Evolutionary conservation across 1,284 basidiomycete genomes (phyloP), one percentile per base, ranked within the genome.

Genomic region (Pterulicium gracile): DNA sequence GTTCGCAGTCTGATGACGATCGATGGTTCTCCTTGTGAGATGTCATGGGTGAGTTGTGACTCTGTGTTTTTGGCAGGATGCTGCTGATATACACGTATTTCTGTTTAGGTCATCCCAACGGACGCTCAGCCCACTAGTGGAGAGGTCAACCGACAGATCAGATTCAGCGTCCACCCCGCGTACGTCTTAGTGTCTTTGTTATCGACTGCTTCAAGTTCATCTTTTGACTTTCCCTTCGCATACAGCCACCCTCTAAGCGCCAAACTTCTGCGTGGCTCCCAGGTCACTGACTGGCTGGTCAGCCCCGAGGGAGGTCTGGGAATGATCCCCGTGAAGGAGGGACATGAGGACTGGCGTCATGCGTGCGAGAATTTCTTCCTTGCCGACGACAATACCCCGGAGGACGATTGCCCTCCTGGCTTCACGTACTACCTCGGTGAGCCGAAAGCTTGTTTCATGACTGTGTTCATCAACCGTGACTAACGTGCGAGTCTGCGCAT

Each of bases 121-220:
- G 47, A 51, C 15, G 45, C 42, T 21, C 52, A 50, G 20, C 46
- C 51, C 15, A 35, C 45, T 27, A 46, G 44, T 19, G 50, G 50
- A 13, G 42, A 45, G 7, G 32, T 48, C 35, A 50, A 39, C 42
- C 54, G 60, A 23, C 57, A 61, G 49, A 48, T 61, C 22, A 51
- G 60, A 21, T 61, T 61, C 43, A 58, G 58, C 4, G 58, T 61
- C 24, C 58, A 61, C 43, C 60, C 60, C 14, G 58, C 57, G 60
- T 60, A 41, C 47, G 53, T 52, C n/a, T n/a, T n/a, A n/a, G n/a
- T n/a, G n/a, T n/a, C n/a, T n/a, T n/a, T n/a, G n/a, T n/a, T n/a
- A n/a, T n/a, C n/a, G n/a, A n/a, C n/a, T n/a, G n/a, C n/a, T n/a
- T n/a, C n/a, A n/a, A n/a, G n/a, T n/a, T n/a, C n/a, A n/a, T n/a